phyloP scores from a whole-genome alignment of 192 early-diverging fungal genomes.

The Coemansia sp. region DNA sequence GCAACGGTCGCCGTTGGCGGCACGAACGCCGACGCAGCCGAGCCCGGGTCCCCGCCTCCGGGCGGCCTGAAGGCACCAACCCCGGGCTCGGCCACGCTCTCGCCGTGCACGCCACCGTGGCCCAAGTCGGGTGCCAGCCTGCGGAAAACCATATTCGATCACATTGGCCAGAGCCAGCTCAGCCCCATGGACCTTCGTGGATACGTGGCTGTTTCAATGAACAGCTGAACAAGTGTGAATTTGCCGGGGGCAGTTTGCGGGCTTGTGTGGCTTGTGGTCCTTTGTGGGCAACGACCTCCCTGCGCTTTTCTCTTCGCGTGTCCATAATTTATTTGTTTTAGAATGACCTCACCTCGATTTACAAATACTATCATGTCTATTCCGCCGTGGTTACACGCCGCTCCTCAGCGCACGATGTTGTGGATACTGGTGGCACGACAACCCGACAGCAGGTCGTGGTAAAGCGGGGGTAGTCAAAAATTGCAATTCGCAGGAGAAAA shows the following conservation, averaged over 20 bases:
- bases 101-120: slow-evolving; percentile 46
- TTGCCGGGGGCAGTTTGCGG: too few relatives aligned
- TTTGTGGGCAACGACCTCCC: neutral
- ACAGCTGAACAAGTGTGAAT: too few relatives aligned
- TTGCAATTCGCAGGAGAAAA: neutral
- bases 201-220: slow-evolving; percentile 45
- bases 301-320: neutral
- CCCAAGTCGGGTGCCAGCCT: slow-evolving; percentile 36
- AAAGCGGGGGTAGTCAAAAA: neutral
- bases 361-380: too few relatives aligned
- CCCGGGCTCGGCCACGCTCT: slow-evolving; percentile 1
- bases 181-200: slow-evolving; percentile 48
- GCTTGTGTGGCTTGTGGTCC: too few relatives aligned
- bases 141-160: slow-evolving; percentile 46
- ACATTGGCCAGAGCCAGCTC: slow-evolving; percentile 38
- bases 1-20: slow-evolving; percentile 1
- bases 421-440: too few relatives aligned
- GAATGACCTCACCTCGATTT: too few relatives aligned
- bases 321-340: too few relatives aligned
- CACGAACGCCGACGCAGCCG: neutral
- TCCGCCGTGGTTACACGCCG: too few relatives aligned
- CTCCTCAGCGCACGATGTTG: too few relatives aligned
- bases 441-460: too few relatives aligned
- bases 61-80: neutral
- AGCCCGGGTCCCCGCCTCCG: neutral